Percentiles rank a stretch among this genome's conserved stretches.
These are phyloP conservation scores for Debaryomycetaceae sp. DNA, from an alignment of 1,139 yeast genomes.

Conservation along the genomic window DNA sequence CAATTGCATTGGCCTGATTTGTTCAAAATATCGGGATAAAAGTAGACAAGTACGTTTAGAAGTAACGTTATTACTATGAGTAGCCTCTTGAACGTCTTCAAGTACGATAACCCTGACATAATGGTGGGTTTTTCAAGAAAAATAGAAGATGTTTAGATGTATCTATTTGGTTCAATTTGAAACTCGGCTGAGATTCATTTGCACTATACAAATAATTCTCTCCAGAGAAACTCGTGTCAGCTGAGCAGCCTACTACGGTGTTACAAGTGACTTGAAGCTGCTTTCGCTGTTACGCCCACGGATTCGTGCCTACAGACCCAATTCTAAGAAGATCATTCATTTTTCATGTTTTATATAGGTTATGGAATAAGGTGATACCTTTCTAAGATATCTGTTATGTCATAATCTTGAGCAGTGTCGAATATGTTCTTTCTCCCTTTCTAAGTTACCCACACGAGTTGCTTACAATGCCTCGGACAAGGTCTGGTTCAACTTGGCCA, in stretches of 20 bases:
- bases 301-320: too few relatives aligned
- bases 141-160: too few relatives aligned
- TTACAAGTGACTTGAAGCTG: too few relatives aligned
- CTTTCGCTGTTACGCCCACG: too few relatives aligned
- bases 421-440: conserved; percentile 5
- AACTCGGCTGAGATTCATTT: too few relatives aligned
- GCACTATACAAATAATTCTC: too few relatives aligned
- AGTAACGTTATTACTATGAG: conserved; percentile 37
- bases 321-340: too few relatives aligned
- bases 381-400: conserved; percentile 1
- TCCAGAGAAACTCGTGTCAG: too few relatives aligned
- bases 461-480: conserved; percentile 75
- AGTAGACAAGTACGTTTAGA: conserved; percentile 60
- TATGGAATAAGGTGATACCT: neutral
- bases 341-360: conserved; percentile 1
- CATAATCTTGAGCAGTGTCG: conserved; percentile 3
- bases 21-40: conserved; percentile 64
- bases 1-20: conserved; percentile 55
- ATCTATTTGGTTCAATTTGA: too few relatives aligned
- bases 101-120: neutral
- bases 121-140: neutral
- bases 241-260: too few relatives aligned
- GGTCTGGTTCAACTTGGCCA: conserved; percentile 84
- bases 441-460: conserved; percentile 7
- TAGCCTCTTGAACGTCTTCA: conserved; percentile 13